Evolutionary conservation across 2,329 filamentous ascomycete genomes (phyloP).

Genomic region (Colletotrichum echinochloae): DNA sequence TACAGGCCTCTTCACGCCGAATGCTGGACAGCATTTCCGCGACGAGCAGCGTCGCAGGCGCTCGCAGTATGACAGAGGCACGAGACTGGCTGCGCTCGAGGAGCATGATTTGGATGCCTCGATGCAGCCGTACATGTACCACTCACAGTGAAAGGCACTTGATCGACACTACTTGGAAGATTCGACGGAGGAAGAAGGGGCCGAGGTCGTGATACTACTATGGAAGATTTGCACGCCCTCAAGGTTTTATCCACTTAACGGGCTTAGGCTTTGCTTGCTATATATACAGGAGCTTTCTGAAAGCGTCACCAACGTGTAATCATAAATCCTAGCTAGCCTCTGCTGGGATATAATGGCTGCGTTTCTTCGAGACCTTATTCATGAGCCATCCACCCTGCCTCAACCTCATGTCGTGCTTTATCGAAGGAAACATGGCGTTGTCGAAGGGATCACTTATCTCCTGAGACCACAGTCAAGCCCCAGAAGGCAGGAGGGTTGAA

Average conservation of each 20-base stretch:
- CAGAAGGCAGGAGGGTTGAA: background rate
- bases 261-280: conserved; percentile 35
- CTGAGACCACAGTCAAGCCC: too few relatives aligned
- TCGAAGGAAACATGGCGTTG: background rate
- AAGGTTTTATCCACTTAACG: conserved; percentile 15
- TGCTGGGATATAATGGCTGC: conserved; percentile 31
- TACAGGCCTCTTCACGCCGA: conserved; percentile 82
- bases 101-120: conserved; percentile 66
- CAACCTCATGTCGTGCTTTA: background rate
- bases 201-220: background rate
- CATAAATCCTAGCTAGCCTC: conserved; percentile 35
- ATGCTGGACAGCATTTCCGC: conserved; percentile 77
- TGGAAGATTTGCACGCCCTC: conserved; percentile 10
- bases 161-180: conserved; percentile 1
- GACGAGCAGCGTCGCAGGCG: conserved; percentile 81
- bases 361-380: background rate
- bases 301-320: conserved; percentile 33
- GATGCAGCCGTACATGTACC: conserved; percentile 50
- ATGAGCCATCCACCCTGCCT: background rate
- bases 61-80: conserved; percentile 86
- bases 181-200: background rate
- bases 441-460: background rate
- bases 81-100: conserved; percentile 75
- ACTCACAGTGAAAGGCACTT: conserved; percentile 42
- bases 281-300: conserved; percentile 37